These are phyloP conservation scores for Dicorynia guianensis DNA, from an alignment of 306 rosid genomes.

Conservation along the genomic window DNA sequence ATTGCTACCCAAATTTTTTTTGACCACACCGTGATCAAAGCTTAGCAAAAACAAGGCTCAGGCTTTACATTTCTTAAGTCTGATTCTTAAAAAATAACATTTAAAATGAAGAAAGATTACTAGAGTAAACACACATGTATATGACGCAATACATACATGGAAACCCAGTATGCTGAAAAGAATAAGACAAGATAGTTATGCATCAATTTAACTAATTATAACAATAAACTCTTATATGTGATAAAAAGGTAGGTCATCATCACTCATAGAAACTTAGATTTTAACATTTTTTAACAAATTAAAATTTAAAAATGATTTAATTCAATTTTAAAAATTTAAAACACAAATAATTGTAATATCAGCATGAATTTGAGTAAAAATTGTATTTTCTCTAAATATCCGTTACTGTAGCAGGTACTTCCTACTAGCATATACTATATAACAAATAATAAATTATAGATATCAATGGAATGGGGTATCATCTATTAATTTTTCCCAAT, in stretches of 20 bases:
- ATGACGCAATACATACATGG: background rate
- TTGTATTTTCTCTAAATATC: too few relatives aligned
- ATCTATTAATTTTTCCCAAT: too few relatives aligned
- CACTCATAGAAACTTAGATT: background rate
- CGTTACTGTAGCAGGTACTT: too few relatives aligned
- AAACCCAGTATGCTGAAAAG: background rate
- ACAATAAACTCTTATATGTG: background rate
- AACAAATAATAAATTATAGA: too few relatives aligned
- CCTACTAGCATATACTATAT: too few relatives aligned
- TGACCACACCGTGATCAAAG: background rate
- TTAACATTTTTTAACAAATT: too few relatives aligned
- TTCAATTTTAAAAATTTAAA: too few relatives aligned
- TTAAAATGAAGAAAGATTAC: background rate
- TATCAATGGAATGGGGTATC: too few relatives aligned
- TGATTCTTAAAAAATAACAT: background rate
- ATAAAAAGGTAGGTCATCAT: background rate
- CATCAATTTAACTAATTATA: background rate
- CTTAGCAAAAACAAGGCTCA: background rate
- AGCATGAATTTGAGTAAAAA: too few relatives aligned
- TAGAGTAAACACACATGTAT: background rate
- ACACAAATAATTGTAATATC: too few relatives aligned
- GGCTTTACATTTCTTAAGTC: slow-evolving; percentile 9
- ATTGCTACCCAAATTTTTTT: slow-evolving; percentile 2
- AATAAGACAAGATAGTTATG: background rate
- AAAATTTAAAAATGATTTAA: too few relatives aligned